phyloP scores from a whole-genome alignment of 2,329 filamentous ascomycete genomes.

The Teratosphaeria pseudoeucalypti region DNA sequence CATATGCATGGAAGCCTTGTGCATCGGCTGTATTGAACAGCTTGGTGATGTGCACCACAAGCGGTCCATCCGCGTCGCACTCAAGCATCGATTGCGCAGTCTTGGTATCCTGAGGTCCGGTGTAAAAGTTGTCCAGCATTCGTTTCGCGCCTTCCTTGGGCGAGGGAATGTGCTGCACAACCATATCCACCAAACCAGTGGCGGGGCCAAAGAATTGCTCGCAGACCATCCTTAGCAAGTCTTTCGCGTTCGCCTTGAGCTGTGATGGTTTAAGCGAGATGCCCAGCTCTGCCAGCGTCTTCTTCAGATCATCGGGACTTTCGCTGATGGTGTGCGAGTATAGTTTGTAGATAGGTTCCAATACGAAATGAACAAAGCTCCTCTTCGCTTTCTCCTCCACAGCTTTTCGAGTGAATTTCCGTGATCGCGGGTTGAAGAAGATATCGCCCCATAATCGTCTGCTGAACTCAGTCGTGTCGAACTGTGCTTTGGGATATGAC shows the following conservation, averaged over 20 bases:
- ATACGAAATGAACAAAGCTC: slow-evolving; percentile 85
- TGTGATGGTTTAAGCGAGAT: slow-evolving; percentile 87
- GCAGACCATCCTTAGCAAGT: slow-evolving; percentile 79
- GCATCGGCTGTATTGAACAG: slow-evolving; percentile 84
- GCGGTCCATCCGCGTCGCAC: slow-evolving; percentile 80
- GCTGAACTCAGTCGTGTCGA: slow-evolving; percentile 76
- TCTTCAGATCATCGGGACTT: slow-evolving; percentile 72
- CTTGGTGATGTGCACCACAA: slow-evolving; percentile 89
- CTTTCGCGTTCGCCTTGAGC: slow-evolving; percentile 79
- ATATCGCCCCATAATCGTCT: slow-evolving; percentile 89
- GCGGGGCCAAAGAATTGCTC: slow-evolving; percentile 91
- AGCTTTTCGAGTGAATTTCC: slow-evolving; percentile 82
- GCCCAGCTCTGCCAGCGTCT: slow-evolving; percentile 66
- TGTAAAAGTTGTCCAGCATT: slow-evolving; percentile 80
- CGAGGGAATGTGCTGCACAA: slow-evolving; percentile 79
- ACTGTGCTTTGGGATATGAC: slow-evolving; percentile 47
- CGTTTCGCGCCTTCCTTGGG: slow-evolving; percentile 67
- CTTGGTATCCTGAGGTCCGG: slow-evolving; percentile 74
- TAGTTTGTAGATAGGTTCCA: slow-evolving; percentile 96
- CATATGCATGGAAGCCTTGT: slow-evolving; percentile 82
- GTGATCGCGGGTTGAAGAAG: slow-evolving; percentile 84
- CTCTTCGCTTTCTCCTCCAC: slow-evolving; percentile 70
- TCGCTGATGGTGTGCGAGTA: slow-evolving; percentile 92
- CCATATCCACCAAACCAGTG: slow-evolving; percentile 89
- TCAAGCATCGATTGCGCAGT: slow-evolving; percentile 67